These are phyloP conservation scores for Batrachochytrium dendrobatidis DNA, from an alignment of 371 early-diverging fungal species.

Conservation along the genomic window DNA sequence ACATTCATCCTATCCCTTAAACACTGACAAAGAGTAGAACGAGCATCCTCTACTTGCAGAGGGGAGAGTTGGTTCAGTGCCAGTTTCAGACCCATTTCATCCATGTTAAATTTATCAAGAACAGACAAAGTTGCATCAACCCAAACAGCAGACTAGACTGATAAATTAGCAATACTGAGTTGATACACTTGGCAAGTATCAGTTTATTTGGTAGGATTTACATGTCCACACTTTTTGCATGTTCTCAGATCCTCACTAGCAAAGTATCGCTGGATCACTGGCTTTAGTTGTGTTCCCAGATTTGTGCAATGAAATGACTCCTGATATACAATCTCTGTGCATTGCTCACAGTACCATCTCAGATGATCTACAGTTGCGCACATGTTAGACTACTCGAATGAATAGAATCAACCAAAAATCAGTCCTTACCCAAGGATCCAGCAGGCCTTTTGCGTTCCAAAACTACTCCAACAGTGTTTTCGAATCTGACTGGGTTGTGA, in stretches of 20 bases:
- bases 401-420: neutral
- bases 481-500: constrained; percentile 89
- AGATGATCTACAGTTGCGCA: constrained; percentile 52
- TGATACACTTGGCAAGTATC: too few relatives aligned
- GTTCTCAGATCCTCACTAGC: constrained; percentile 54
- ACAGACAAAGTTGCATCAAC: too few relatives aligned
- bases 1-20: too few relatives aligned
- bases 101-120: too few relatives aligned
- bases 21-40: too few relatives aligned
- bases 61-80: too few relatives aligned
- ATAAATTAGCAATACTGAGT: too few relatives aligned
- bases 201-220: constrained; percentile 49
- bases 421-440: constrained; percentile 54
- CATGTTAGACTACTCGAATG: neutral
- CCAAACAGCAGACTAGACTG: too few relatives aligned
- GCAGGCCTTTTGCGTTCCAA: constrained; percentile 78
- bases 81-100: too few relatives aligned
- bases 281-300: constrained; percentile 83
- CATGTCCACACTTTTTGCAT: constrained; percentile 64
- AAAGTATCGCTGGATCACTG: constrained; percentile 79
- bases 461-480: constrained; percentile 88
- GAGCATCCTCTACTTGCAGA: too few relatives aligned
- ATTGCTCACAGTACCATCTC: constrained; percentile 91
- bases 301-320: constrained; percentile 83
- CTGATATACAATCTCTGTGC: constrained; percentile 75